phyloP scores from a whole-genome alignment of 495 filamentous ascomycete species.

The Aspergillus nidulans region DNA sequence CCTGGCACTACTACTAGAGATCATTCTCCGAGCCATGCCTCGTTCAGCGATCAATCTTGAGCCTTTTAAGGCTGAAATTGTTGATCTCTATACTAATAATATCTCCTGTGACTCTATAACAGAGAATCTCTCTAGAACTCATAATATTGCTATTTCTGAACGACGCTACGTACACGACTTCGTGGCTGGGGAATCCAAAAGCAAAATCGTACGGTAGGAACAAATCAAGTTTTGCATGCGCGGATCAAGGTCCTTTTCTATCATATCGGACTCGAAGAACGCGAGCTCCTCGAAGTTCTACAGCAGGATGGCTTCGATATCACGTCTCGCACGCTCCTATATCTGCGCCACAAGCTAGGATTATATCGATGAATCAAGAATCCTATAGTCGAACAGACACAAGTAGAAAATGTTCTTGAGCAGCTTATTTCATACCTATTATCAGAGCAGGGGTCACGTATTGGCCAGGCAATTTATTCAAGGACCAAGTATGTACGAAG shows the following conservation, averaged over 20 bases:
- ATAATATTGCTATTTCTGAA: not conserved
- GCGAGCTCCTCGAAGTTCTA: not conserved
- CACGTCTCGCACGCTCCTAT: no score
- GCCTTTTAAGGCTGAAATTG: not conserved
- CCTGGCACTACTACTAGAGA: no score
- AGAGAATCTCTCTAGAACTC: not conserved
- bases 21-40: no score
- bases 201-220: not conserved
- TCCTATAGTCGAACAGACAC: no score
- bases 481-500: no score
- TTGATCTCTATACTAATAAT: not conserved
- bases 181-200: not conserved
- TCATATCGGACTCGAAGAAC: not conserved
- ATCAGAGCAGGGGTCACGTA: no score
- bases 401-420: no score
- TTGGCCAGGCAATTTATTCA: no score
- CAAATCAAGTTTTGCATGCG: not conserved
- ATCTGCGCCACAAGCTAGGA: no score
- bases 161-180: not conserved
- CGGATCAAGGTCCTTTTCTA: not conserved
- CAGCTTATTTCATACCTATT: no score
- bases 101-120: not conserved
- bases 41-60: not conserved
- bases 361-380: no score
- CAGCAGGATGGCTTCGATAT: no score